Base-by-base conservation (phyloP, 495 filamentous ascomycete genomes). In the Aspergillus campestris region DNA sequence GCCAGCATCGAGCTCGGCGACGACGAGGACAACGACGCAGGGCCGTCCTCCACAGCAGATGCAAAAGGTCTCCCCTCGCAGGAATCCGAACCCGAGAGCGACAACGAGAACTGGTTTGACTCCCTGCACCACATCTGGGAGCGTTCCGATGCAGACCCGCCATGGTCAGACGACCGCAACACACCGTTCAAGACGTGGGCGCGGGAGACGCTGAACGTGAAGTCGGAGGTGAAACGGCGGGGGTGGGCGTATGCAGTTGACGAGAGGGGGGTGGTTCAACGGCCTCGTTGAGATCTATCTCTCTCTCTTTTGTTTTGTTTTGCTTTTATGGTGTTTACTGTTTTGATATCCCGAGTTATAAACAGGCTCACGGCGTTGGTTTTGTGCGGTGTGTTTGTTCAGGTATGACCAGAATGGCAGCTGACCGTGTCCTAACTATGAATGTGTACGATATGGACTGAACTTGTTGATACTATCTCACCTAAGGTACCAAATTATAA, bases 171-270 rank as follows among this genome's bases (percentile, higher is more conserved):
- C 40, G 56, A 60, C 31, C 55, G 49, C 8, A 53, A 63, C 30
- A 72, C 70, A 3, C 65, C 69, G 0, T 69, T 73, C 51, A 73
- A 71, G 48, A 48, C 51, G 11, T 73, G 67, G 67, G 66, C 62
- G 9, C 50, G 59, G 28, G 64, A 60, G 8, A 63, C 68, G 37
- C 58, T 61, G 39, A 66, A 70, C 31, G 51, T 64, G 11, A 34
- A 60, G 2, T 37, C 18, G 13, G 63, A 66, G 13, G 56, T 58
- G 2, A 31, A 44, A 6, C 62, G 55, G 10, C 60, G 62, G 10
- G 66, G 66, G 0, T 58, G 66, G 4, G 40, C 48, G 4, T 52
- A 43, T 15, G 44, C 47, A 12, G 31, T 62, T 6, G 64, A 71
- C 45, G 61, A 62, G 12, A 62, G 59, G 10, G 67, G 67, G 0